phyloP scores from a whole-genome alignment of 352 stramenopile species.

The Peronosclerospora sorghi region DNA sequence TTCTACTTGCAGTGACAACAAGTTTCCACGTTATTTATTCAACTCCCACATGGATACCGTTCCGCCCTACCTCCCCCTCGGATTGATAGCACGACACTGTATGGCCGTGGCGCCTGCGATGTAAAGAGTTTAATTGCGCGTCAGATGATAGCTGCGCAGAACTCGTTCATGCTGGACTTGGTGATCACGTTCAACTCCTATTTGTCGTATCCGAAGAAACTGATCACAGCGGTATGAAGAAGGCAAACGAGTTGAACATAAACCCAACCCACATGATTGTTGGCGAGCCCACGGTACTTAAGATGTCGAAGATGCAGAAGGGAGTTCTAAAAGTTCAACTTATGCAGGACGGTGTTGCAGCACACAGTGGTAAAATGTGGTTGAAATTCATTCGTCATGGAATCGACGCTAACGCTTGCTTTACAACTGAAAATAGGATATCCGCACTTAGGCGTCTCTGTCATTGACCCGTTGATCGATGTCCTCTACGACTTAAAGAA shows the following conservation, averaged over 20 bases:
- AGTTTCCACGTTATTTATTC: slow-evolving; percentile 52
- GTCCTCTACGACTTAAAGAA: slow-evolving; percentile 78
- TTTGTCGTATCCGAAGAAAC: slow-evolving; percentile 85
- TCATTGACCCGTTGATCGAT: slow-evolving; percentile 77
- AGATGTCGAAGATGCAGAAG: slow-evolving; percentile 82
- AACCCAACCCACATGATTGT: slow-evolving; percentile 68
- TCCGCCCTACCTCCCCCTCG: slow-evolving; percentile 50
- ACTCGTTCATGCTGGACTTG: slow-evolving; percentile 43
- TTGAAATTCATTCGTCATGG: too few relatives aligned
- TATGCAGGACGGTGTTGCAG: slow-evolving; percentile 54
- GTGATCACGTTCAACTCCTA: slow-evolving; percentile 55
- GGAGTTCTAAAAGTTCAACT: slow-evolving; percentile 80
- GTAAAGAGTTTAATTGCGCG: slow-evolving; percentile 75
- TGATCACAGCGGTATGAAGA: slow-evolving; percentile 84
- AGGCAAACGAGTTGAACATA: slow-evolving; percentile 69
- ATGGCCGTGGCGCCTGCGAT: slow-evolving; percentile 73
- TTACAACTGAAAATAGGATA: slow-evolving; percentile 27
- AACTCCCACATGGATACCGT: slow-evolving; percentile 86
- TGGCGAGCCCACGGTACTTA: slow-evolving; percentile 60
- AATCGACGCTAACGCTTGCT: not conserved
- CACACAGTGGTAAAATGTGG: slow-evolving; percentile 48
- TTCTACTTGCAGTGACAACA: slow-evolving; percentile 43
- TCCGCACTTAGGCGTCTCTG: slow-evolving; percentile 70
- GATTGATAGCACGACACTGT: slow-evolving; percentile 53
- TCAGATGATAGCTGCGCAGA: slow-evolving; percentile 73